Evolutionary conservation across 305 asterid genomes (phyloP), one percentile per base, ranked within the genome.

Genomic region (Striga hermonthica): DNA sequence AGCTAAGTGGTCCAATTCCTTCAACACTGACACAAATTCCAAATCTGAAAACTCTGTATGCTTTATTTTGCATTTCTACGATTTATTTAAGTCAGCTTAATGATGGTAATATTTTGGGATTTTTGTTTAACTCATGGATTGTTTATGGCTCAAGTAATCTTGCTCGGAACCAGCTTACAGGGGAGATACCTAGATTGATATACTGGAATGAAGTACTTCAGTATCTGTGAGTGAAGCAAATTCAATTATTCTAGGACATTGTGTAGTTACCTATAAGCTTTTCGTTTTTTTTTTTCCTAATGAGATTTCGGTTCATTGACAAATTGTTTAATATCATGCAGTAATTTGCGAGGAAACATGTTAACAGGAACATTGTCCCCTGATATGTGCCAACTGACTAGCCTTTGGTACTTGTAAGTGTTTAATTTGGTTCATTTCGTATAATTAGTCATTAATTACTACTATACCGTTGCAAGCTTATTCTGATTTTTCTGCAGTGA

Each of bases 131-230:
- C 39, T 34, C 43, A 56, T 67, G 38, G 14, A 13, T 4, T 62
- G 12, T 62, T 36, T 59, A 38, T 71, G 57, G 68, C 10, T 69
- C 11, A 65, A 94, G 99, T 38, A 97, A 94, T 83, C 91, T 94
- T 66, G 96, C 99, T 62, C 82, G 78, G 56, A 94, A 94, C 82
- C 95, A 83, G 84, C 89, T 94, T 65, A 75, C 75, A 1, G 99
- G 99, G 35, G 97, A 94, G 83, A 90, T 94, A 65, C 97, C 99
- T 0, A 83, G 96, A 74, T 72, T 94, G 75, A 80, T 94, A 72
- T 94, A 86, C 81, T 94, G 99, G 99, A 94, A 88, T 68, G 99
- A 94, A 80, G 97, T 94, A 4, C 75, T 94, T 64, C 99, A 94
- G 59, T 94, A 86, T 81, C 93, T 94, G 99, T 94, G 73, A 74